Base-by-base conservation (phyloP, 129 eudicot species). In the Artemisia annua region DNA sequence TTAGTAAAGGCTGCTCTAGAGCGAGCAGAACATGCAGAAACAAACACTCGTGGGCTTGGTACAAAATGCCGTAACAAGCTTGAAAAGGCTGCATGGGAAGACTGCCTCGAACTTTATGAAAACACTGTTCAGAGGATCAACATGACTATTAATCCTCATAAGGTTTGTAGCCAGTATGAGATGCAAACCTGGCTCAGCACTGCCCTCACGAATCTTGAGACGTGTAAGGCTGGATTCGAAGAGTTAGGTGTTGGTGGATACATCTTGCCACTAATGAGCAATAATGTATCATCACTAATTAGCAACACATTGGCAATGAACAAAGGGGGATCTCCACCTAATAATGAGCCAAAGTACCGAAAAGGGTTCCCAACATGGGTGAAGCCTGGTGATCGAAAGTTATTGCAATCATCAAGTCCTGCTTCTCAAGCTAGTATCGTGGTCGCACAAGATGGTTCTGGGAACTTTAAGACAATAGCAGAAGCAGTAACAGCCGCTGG, bases 71-170 rank as follows among this genome's bases (percentile, higher is more conserved):
- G 85, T 7, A 81, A 82, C 82, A 67, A 67, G 55, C 69, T 50
- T 1, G 96, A 93, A 54, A 89, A 86, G 6, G 92, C 88, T 28
- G 98, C 97, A 28, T 93, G 95, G 96, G 86, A 81, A 64, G 95
- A 88, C 43, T 91, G 97, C 32, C 18, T 84, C 0, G 87, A 86
- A 83, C 87, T 91, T 15, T 87, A 93, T 48, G 90, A 93, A 11
- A 63, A 74, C 53, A 77, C 95, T 2, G 60, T 86, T 16, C 64
- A 55, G 4, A 69, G 77, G 9, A 54, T 93, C 79, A 93, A 85
- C 81, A 75, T 81, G 61, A 89, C 96, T 0, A 66, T 70, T 7
- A 79, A 78, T 54, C 88, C 91, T 62, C 48, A 56, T 11, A 77
- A 71, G 17, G 60, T 64, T 26, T 88, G 93, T 35, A 80, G 60